phyloP scores from a whole-genome alignment of 805 yeast genomes.

The Vanderwaltozyma tropicalis region DNA sequence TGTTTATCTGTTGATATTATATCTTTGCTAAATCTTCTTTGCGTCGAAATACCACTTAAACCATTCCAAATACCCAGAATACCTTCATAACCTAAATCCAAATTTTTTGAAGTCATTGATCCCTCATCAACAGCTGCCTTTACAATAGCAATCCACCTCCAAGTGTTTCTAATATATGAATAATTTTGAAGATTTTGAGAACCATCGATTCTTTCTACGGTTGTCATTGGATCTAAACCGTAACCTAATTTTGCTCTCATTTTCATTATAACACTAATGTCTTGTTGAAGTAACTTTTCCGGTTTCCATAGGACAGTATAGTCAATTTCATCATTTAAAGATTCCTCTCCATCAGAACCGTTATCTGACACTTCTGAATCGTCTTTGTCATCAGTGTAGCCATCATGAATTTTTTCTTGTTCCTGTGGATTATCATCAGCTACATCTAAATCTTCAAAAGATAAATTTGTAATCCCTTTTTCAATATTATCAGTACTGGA shows the following conservation, averaged over 20 bases:
- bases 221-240: constrained; percentile 54
- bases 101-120: constrained; percentile 53
- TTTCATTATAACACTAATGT: constrained; percentile 63
- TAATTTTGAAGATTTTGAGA: constrained; percentile 40
- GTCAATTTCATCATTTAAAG: constrained; percentile 14
- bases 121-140: constrained; percentile 53
- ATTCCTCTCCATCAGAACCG: constrained; percentile 15
- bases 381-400: constrained; percentile 12
- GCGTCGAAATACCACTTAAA: constrained; percentile 39
- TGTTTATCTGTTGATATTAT: constrained; percentile 24
- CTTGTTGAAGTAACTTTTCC: constrained; percentile 48
- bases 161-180: constrained; percentile 60
- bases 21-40: constrained; percentile 35
- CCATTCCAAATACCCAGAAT: constrained; percentile 87
- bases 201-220: constrained; percentile 48
- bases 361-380: constrained; percentile 6
- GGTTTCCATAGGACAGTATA: constrained; percentile 26
- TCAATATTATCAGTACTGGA: constrained; percentile 13
- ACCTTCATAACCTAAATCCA: constrained; percentile 82
- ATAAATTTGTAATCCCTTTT: constrained; percentile 15
- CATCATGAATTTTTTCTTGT: constrained; percentile 1
- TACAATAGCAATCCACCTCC: constrained; percentile 86
- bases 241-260: constrained; percentile 66
- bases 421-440: constrained; percentile 14
- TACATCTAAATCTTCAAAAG: constrained; percentile 26